Evolutionary conservation across 306 rosid species (phyloP).

Genomic region (Morella rubra): DNA sequence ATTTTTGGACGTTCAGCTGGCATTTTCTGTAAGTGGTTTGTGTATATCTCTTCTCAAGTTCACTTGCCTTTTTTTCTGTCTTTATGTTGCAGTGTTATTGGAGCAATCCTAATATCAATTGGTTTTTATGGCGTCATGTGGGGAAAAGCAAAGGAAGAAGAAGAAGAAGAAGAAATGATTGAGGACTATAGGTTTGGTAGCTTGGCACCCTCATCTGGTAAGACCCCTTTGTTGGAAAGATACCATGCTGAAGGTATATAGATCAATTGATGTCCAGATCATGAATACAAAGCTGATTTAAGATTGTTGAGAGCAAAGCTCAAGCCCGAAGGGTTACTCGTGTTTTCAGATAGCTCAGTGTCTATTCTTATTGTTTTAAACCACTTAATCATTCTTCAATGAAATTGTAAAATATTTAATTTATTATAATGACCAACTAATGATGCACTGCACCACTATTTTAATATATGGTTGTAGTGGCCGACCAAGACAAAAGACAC

Average conservation of each 20-base stretch:
- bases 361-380: too few species aligned
- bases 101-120: slow-evolving; percentile 47
- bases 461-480: too few species aligned
- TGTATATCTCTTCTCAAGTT: neutral
- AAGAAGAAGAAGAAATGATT: slow-evolving; percentile 25
- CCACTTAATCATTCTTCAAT: too few species aligned
- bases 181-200: neutral
- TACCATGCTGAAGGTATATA: slow-evolving; percentile 2
- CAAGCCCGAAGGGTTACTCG: neutral
- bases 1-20: neutral
- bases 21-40: neutral
- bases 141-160: slow-evolving; percentile 52
- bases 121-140: slow-evolving; percentile 62
- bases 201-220: neutral
- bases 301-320: neutral
- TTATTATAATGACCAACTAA: too few species aligned
- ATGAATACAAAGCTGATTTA: neutral
- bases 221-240: slow-evolving; percentile 39
- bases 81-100: slow-evolving; percentile 44
- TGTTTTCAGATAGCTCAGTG: neutral
- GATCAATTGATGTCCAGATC: neutral
- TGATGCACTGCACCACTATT: too few species aligned
- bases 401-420: too few species aligned
- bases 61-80: neutral
- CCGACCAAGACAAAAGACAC: too few species aligned